A percentile compares a stretch with the other conserved stretches of the same genome.
phyloP scores from a whole-genome alignment of 2,329 filamentous ascomycete genomes.

The Cordyceps javanica region DNA sequence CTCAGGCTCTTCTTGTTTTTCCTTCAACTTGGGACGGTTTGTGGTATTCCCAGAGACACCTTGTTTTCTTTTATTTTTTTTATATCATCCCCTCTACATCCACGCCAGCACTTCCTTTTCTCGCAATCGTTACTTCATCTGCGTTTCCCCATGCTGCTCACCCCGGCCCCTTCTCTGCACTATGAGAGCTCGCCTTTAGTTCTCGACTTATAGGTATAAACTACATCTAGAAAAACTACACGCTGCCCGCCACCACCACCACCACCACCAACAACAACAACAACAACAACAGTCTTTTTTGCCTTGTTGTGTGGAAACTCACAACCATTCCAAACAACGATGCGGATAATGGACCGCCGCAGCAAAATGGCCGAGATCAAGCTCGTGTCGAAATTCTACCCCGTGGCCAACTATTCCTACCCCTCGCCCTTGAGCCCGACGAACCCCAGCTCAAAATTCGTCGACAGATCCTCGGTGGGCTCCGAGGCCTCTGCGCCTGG shows the following conservation, averaged over 20 bases:
- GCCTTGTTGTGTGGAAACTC: neutral
- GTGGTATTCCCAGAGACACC: neutral
- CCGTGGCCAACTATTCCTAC: constrained; percentile 36
- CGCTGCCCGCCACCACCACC: no score
- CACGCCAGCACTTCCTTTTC: neutral
- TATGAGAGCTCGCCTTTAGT: neutral
- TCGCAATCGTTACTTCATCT: neutral
- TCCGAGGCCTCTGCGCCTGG: constrained; percentile 42
- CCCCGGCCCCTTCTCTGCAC: neutral
- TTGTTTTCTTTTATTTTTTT: constrained; percentile 2
- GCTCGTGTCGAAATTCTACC: constrained; percentile 34
- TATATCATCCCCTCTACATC: constrained; percentile 6
- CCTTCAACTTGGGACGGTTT: neutral
- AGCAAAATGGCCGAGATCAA: constrained; percentile 32
- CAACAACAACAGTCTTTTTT: neutral
- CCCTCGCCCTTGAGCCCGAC: constrained; percentile 18
- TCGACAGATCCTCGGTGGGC: constrained; percentile 36
- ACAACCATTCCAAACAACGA: neutral
- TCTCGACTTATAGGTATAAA: neutral
- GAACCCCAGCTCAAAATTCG: constrained; percentile 15
- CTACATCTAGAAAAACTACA: neutral
- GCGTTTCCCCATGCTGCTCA: neutral
- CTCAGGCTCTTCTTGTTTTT: neutral
- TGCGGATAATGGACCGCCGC: constrained; percentile 28
- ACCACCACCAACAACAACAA: neutral